phyloP scores from a whole-genome alignment of 78 protist species.

The slime mould (Dictyostelium discoideum) region DNA sequence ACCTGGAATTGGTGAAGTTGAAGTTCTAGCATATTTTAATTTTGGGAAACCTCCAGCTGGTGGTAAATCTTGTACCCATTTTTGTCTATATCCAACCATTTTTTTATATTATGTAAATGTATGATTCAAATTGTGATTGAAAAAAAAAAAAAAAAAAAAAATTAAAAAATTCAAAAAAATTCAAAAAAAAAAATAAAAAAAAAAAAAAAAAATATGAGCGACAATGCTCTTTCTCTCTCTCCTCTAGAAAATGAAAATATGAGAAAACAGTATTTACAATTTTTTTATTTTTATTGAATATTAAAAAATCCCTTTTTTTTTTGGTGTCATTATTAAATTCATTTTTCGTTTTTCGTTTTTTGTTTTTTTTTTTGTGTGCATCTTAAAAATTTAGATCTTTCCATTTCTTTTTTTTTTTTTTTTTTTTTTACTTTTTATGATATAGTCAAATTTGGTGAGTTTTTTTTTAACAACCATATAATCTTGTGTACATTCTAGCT shows the following conservation, averaged over 20 bases:
- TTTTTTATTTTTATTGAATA: too few relatives aligned
- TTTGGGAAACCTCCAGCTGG: conserved; percentile 69
- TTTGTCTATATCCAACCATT: conserved; percentile 10
- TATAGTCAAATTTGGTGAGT: too few relatives aligned
- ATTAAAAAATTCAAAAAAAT: background rate
- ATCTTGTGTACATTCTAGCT: conserved; percentile 87
- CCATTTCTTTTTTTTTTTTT: too few relatives aligned
- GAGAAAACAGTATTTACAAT: background rate
- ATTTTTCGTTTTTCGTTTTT: background rate
- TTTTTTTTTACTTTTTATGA: background rate
- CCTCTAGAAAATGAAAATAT: too few relatives aligned
- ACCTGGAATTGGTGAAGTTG: conserved; percentile 52
- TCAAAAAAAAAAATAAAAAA: background rate
- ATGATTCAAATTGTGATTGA: background rate
- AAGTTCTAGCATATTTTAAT: conserved; percentile 30
- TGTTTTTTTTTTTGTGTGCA: too few relatives aligned
- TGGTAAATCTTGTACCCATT: conserved; percentile 77
- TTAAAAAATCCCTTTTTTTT: too few relatives aligned
- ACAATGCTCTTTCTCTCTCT: too few relatives aligned
- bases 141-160: background rate
- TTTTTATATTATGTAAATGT: too few relatives aligned
- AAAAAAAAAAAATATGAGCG: too few relatives aligned
- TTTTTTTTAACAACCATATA: conserved; percentile 23
- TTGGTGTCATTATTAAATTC: background rate
- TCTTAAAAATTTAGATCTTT: too few relatives aligned